phyloP scores from a whole-genome alignment of 176 grass and related monocot genomes.

The Oryza meyeriana region DNA sequence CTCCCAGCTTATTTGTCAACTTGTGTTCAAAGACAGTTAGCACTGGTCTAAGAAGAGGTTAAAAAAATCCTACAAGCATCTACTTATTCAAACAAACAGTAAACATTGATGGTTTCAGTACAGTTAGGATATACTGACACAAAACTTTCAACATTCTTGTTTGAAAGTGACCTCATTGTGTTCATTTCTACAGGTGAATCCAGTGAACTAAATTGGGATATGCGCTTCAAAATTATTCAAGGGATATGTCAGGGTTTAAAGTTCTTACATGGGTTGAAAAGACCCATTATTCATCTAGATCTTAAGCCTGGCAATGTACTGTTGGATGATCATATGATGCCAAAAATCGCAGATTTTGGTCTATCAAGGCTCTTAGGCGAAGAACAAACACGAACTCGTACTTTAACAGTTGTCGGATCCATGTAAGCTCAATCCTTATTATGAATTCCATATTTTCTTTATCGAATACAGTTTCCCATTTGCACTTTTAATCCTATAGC shows the following conservation, averaged over 20 bases:
- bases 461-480: background rate
- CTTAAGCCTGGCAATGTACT: slow-evolving; percentile 23
- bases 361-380: slow-evolving; percentile 24
- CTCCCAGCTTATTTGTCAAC: background rate
- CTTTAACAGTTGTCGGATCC: slow-evolving; percentile 31
- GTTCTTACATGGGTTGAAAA: slow-evolving; percentile 17
- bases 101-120: background rate
- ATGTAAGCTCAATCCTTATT: background rate
- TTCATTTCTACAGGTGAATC: background rate
- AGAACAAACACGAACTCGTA: slow-evolving; percentile 22
- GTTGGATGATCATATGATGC: background rate
- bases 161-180: background rate
- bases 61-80: no score
- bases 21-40: background rate
- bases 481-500: background rate
- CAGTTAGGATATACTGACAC: background rate
- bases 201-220: background rate
- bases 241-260: slow-evolving; percentile 21
- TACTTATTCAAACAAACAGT: background rate
- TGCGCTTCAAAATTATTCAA: slow-evolving; percentile 19
- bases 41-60: no score
- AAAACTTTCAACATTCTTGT: no score
- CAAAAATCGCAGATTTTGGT: slow-evolving; percentile 30
- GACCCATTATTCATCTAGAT: slow-evolving; percentile 4
- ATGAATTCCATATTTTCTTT: background rate